Conservation (phyloP, 2,329 filamentous ascomycete genomes). For the Lasiodiplodia theobromae region DNA sequence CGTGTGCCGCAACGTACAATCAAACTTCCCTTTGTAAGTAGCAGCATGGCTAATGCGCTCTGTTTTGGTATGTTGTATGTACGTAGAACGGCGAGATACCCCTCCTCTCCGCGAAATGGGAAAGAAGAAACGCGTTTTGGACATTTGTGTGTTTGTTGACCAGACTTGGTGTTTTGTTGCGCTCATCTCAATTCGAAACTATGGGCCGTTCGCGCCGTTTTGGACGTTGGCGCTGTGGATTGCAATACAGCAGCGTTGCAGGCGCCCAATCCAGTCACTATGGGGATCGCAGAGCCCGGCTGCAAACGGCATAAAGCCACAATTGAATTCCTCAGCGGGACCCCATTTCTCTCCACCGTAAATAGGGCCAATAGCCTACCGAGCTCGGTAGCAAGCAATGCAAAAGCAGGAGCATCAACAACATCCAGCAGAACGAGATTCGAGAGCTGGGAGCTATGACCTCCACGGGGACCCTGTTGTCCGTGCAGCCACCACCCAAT, state of each 20-base stretch:
- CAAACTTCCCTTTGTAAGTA: neutral
- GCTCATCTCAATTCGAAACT: neutral
- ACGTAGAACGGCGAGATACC: neutral
- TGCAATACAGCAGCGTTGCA: no score
- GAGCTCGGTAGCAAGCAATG: no score
- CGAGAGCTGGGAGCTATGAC: neutral
- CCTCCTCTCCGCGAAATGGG: neutral
- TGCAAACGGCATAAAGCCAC: no score
- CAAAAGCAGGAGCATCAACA: no score
- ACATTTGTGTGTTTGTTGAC: neutral
- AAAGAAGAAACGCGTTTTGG: neutral
- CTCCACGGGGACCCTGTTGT: neutral
- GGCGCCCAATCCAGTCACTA: no score
- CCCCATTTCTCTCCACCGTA: no score
- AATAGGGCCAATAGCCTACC: no score
- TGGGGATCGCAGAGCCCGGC: no score
- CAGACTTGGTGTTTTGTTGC: neutral
- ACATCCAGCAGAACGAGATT: neutral
- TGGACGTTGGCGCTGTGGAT: no score
- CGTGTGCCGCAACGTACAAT: neutral
- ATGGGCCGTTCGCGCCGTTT: neutral
- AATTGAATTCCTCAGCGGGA: no score
- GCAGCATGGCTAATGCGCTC: neutral
- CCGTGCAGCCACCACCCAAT: neutral
- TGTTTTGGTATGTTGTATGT: neutral